Percentiles rank a stretch among this genome's conserved stretches.
Evolutionary conservation across 1,284 basidiomycete species (phyloP).

Genomic region (Kalmanozyma brasiliensis): DNA sequence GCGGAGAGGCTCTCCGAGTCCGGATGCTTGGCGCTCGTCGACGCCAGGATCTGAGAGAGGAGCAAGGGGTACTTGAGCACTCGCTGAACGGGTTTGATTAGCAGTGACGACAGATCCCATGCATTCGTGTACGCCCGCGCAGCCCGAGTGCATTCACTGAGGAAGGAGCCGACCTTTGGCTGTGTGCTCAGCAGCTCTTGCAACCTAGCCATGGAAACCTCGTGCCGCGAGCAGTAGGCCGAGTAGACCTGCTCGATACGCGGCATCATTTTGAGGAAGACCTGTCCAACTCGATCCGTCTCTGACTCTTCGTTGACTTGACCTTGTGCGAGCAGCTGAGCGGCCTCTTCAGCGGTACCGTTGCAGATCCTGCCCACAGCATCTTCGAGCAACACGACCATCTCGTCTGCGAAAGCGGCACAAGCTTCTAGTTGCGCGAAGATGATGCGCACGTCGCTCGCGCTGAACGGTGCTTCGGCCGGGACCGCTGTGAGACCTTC

Average conservation of each 20-base stretch:
- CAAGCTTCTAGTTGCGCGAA: slow-evolving; percentile 83
- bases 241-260: slow-evolving; percentile 82
- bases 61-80: slow-evolving; percentile 84
- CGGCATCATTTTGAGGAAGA: slow-evolving; percentile 82
- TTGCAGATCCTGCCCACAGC: slow-evolving; percentile 61
- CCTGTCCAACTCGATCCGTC: slow-evolving; percentile 77
- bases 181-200: slow-evolving; percentile 62
- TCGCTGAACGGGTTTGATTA: slow-evolving; percentile 74
- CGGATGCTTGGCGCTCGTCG: slow-evolving; percentile 78
- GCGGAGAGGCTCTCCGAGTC: slow-evolving; percentile 77
- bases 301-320: slow-evolving; percentile 26
- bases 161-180: slow-evolving; percentile 59
- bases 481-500: slow-evolving; percentile 9
- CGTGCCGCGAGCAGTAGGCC: slow-evolving; percentile 86
- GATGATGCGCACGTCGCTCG: slow-evolving; percentile 78
- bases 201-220: slow-evolving; percentile 77
- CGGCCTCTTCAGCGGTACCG: slow-evolving; percentile 32
- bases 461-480: slow-evolving; percentile 72
- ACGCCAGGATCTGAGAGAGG: slow-evolving; percentile 75
- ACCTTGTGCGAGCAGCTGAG: slow-evolving; percentile 24
- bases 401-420: slow-evolving; percentile 77
- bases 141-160: slow-evolving; percentile 67
- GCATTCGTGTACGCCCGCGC: slow-evolving; percentile 75
- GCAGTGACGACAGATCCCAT: slow-evolving; percentile 90
- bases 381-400: slow-evolving; percentile 70